Percentiles rank a stretch among this genome's conserved stretches.
These are phyloP conservation scores for Lineolata rhizophorae DNA, from an alignment of 495 filamentous ascomycete species.

Conservation along the genomic window DNA sequence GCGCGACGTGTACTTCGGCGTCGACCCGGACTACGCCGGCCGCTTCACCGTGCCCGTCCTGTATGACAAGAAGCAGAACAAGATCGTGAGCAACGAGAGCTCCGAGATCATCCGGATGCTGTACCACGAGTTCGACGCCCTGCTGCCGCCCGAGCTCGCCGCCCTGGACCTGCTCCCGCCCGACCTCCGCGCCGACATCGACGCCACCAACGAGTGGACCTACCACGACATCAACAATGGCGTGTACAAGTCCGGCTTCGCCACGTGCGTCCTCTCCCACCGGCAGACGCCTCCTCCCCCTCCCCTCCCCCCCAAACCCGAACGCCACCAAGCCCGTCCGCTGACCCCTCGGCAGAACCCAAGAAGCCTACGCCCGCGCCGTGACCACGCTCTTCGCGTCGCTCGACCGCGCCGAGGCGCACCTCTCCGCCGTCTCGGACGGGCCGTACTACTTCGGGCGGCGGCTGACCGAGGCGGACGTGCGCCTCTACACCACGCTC, in stretches of 20 bases:
- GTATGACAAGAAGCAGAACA: conserved; percentile 49
- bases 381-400: conserved; percentile 45
- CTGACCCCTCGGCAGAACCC: too few species aligned
- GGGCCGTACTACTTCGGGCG: conserved; percentile 49
- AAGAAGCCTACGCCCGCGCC: conserved; percentile 55
- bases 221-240: conserved; percentile 76
- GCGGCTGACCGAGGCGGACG: conserved; percentile 56
- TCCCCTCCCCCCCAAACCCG: too few species aligned
- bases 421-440: conserved; percentile 30
- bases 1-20: conserved; percentile 49
- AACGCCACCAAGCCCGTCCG: conserved; percentile 16
- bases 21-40: conserved; percentile 44
- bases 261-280: conserved; percentile 32
- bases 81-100: conserved; percentile 71
- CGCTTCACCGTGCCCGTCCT: conserved; percentile 63
- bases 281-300: conserved; percentile 1
- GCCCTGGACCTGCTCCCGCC: conserved; percentile 42
- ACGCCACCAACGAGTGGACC: conserved; percentile 59
- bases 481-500: conserved; percentile 65
- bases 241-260: conserved; percentile 59
- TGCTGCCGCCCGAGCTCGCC: conserved; percentile 36
- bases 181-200: conserved; percentile 37
- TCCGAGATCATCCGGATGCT: conserved; percentile 68
- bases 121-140: conserved; percentile 50
- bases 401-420: conserved; percentile 47